A percentile compares a stretch with the other conserved stretches of the same genome.
These are phyloP conservation scores for Protomyces pachydermus DNA, from an alignment of 1,139 yeast species.

Conservation along the genomic window DNA sequence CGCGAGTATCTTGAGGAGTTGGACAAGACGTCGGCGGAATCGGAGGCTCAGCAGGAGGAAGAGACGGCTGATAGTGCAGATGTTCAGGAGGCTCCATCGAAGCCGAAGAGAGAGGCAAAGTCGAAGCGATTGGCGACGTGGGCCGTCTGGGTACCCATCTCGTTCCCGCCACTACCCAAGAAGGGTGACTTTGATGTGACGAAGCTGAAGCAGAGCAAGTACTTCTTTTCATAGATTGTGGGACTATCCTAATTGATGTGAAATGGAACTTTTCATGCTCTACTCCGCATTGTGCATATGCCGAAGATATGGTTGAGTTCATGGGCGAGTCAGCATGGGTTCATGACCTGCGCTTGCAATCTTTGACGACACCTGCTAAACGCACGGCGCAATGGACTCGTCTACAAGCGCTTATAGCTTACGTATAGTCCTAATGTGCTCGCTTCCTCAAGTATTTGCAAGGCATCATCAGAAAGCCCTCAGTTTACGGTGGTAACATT, in stretches of 20 bases:
- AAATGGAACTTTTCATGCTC: not conserved
- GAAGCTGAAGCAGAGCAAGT: slow-evolving; percentile 64
- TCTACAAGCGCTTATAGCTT: too few species aligned
- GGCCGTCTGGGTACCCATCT: slow-evolving; percentile 38
- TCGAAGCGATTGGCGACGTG: not conserved
- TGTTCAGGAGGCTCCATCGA: not conserved
- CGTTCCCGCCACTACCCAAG: slow-evolving; percentile 68
- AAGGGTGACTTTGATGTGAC: slow-evolving; percentile 81
- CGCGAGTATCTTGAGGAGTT: slow-evolving; percentile 25
- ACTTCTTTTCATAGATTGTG: slow-evolving; percentile 57
- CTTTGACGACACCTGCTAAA: too few species aligned
- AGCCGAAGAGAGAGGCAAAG: not conserved
- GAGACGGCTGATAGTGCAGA: slow-evolving; percentile 21
- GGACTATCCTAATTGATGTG: not conserved
- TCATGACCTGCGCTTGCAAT: too few species aligned
- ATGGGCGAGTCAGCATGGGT: too few species aligned
- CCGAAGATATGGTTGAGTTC: not conserved
- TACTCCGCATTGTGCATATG: not conserved
- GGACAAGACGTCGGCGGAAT: slow-evolving; percentile 30
- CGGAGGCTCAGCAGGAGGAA: slow-evolving; percentile 8
- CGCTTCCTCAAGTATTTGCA: too few species aligned
- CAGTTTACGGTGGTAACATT: too few species aligned
- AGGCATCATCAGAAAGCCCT: too few species aligned
- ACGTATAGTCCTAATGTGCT: too few species aligned
- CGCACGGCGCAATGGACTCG: too few species aligned